These are phyloP conservation scores for Penicillium sp. DNA, from an alignment of 2,329 filamentous ascomycete species.

Conservation along the genomic window DNA sequence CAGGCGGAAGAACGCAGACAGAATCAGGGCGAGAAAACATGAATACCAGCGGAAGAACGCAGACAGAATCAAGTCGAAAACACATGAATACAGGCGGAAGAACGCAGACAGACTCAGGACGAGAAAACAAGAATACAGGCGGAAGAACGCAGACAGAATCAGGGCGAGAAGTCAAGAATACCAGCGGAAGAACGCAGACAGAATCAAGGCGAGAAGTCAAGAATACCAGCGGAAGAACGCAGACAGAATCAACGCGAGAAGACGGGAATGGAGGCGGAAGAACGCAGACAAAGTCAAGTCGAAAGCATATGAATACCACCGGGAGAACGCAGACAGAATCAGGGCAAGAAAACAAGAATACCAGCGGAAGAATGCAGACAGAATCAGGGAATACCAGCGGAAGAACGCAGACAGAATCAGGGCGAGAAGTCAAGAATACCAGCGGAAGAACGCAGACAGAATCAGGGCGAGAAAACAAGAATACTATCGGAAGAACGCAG, in stretches of 20 bases:
- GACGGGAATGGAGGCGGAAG: no score
- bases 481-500: no score
- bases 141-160: no score
- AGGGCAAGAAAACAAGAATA: no score
- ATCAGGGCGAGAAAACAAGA: no score
- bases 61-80: background rate
- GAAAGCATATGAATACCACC: fast-evolving
- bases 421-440: no score
- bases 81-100: background rate
- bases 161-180: no score
- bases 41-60: background rate
- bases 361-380: no score
- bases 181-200: background rate
- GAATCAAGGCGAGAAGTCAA: background rate
- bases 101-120: background rate
- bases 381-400: fast-evolving
- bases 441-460: no score
- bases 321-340: background rate
- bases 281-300: no score
- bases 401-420: background rate
- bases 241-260: fast-evolving
- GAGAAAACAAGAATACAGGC: fast-evolving
- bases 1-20: background rate
- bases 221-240: background rate
- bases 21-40: background rate